Evolutionary conservation across 1,284 basidiomycete species (phyloP).

Genomic region (Ustilago cynodontis): DNA sequence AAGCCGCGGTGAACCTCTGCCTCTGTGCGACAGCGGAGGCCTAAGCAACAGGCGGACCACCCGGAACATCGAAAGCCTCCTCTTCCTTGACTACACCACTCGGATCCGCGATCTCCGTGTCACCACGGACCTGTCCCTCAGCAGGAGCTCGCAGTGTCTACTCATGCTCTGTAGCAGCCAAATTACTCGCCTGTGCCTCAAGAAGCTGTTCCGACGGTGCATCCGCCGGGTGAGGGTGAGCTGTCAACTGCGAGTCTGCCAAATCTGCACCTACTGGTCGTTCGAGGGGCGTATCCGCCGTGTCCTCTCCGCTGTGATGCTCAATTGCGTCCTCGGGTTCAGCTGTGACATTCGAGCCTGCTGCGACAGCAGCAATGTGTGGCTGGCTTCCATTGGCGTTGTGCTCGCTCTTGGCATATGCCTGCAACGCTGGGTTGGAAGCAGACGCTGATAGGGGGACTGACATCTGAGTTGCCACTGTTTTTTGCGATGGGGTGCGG

Average conservation of each 20-base stretch:
- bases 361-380: slow-evolving; percentile 15
- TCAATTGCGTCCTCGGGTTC: slow-evolving; percentile 5
- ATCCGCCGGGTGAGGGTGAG: not conserved
- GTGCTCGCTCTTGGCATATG: slow-evolving; percentile 36
- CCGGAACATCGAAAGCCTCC: slow-evolving; percentile 20
- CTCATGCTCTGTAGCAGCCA: slow-evolving; percentile 43
- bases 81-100: slow-evolving; percentile 1
- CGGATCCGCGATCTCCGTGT: not conserved
- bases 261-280: slow-evolving; percentile 1
- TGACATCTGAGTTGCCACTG: slow-evolving; percentile 62
- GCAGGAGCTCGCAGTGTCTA: slow-evolving; percentile 13
- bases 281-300: slow-evolving; percentile 12
- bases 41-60: slow-evolving; percentile 20
- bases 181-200: slow-evolving; percentile 29
- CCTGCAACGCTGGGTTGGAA: slow-evolving; percentile 37
- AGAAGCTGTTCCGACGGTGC: slow-evolving; percentile 17
- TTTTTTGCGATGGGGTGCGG: slow-evolving; percentile 61
- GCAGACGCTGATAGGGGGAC: slow-evolving; percentile 56
- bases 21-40: slow-evolving; percentile 4
- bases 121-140: not conserved
- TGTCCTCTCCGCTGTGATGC: not conserved
- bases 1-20: not conserved
- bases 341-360: slow-evolving; percentile 12
- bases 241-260: slow-evolving; percentile 15
- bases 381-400: slow-evolving; percentile 34